phyloP scores from a whole-genome alignment of 2,329 filamentous ascomycete species.

The Fusarium redolens region DNA sequence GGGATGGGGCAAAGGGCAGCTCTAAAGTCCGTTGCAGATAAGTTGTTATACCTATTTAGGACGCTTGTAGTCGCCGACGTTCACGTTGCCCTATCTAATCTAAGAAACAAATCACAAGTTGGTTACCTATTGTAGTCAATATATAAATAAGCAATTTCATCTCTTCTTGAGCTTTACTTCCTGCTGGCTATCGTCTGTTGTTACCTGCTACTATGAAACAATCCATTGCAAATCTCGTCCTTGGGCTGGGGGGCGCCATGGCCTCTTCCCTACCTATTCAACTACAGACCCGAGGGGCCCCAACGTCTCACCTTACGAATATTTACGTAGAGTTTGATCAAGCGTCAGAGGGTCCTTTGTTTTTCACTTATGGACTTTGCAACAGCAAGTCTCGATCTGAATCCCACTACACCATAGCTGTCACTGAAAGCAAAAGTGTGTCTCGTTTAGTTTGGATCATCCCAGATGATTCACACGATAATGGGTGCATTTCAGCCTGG shows the following conservation, averaged over 20 bases:
- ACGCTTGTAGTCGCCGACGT: not conserved
- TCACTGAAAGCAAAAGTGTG: not conserved
- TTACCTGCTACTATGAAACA: not conserved
- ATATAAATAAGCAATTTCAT: not conserved
- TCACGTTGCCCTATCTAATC: not conserved
- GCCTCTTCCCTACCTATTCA: not conserved
- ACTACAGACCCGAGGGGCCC: not conserved
- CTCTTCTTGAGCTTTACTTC: not conserved
- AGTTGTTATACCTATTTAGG: not conserved
- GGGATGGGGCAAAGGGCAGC: not conserved
- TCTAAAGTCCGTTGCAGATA: not conserved
- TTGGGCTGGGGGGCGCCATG: not conserved
- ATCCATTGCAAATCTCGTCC: not conserved
- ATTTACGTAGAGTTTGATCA: not conserved
- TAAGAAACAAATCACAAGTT: rapidly evolving
- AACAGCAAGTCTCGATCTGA: not conserved
- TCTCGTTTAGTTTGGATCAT: constrained; percentile 12
- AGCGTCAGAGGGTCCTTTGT: not conserved
- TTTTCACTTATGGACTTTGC: constrained; percentile 5
- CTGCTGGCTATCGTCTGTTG: no score
- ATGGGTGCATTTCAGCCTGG: constrained; percentile 5
- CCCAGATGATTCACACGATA: not conserved
- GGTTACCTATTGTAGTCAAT: rapidly evolving
- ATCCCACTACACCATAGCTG: constrained; percentile 8
- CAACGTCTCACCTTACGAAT: constrained; percentile 12